A percentile compares a stretch with the other conserved stretches of the same genome.
Evolutionary conservation across 768 basidiomycete genomes (phyloP).

Genomic region (Trametes cingulata): DNA sequence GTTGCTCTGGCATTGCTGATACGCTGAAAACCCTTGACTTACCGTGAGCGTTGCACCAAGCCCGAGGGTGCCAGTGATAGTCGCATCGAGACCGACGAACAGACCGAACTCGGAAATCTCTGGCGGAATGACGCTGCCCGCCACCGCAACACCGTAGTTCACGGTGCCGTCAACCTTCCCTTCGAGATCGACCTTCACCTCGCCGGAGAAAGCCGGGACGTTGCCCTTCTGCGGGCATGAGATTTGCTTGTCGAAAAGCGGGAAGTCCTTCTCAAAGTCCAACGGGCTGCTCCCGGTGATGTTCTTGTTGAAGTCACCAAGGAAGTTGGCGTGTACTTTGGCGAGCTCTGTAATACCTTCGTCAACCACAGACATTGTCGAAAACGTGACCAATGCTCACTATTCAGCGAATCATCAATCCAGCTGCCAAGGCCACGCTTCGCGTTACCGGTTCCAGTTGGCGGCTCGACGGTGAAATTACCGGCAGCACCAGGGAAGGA

Average conservation of each 20-base stretch:
- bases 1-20: background rate
- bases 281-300: slow-evolving; percentile 18
- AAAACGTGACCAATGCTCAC: background rate
- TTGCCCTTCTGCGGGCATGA: slow-evolving; percentile 22
- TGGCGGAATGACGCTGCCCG: slow-evolving; percentile 46
- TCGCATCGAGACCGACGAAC: slow-evolving; percentile 37
- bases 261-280: slow-evolving; percentile 23
- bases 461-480: slow-evolving; percentile 14
- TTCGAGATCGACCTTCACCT: slow-evolving; percentile 25
- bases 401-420: slow-evolving; percentile 1
- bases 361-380: no score
- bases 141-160: slow-evolving; percentile 41
- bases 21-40: slow-evolving; percentile 2
- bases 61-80: slow-evolving; percentile 41
- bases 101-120: slow-evolving; percentile 15
- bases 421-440: slow-evolving; percentile 19
- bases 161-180: slow-evolving; percentile 38
- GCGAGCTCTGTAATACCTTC: background rate
- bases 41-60: slow-evolving; percentile 42
- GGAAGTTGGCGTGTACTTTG: background rate
- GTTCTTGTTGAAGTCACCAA: slow-evolving; percentile 22
- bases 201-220: slow-evolving; percentile 22
- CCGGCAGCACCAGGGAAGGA: slow-evolving; percentile 11
- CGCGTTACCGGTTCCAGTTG: background rate
- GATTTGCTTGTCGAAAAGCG: slow-evolving; percentile 23